Conservation (phyloP, 1,284 basidiomycete species). For the Apiotrichum mycotoxinovorans region DNA sequence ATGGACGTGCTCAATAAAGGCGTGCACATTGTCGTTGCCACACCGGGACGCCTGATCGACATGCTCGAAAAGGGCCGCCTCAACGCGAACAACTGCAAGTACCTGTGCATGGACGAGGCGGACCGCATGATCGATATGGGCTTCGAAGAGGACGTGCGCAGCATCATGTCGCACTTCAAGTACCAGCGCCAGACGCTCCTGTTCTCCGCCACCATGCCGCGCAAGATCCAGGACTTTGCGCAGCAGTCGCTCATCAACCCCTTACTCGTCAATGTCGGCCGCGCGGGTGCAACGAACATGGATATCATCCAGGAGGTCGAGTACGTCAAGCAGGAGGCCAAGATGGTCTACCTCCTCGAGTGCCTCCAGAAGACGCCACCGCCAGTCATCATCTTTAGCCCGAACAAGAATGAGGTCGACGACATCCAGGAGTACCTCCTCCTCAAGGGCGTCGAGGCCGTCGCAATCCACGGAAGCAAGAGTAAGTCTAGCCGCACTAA, state of each 20-base stretch:
- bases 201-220: constrained; percentile 98
- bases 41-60: constrained; percentile 57
- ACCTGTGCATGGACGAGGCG: constrained; percentile 97
- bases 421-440: constrained; percentile 98
- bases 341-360: constrained; percentile 98
- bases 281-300: constrained; percentile 94
- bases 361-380: constrained; percentile 98
- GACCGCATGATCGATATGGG: constrained; percentile 99
- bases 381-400: constrained; percentile 95
- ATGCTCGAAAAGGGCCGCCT: constrained; percentile 81
- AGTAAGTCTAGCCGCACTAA: constrained; percentile 59
- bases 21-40: constrained; percentile 72
- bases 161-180: constrained; percentile 99
- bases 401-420: constrained; percentile 99
- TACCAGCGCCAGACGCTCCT: constrained; percentile 94
- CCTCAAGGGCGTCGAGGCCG: constrained; percentile 95
- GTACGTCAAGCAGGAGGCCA: constrained; percentile 98
- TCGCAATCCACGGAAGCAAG: constrained; percentile 97
- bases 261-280: constrained; percentile 92
- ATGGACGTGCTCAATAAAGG: constrained; percentile 83
- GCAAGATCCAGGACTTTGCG: constrained; percentile 98
- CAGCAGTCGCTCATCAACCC: constrained; percentile 90
- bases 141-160: constrained; percentile 96
- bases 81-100: constrained; percentile 87
- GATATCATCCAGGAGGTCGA: constrained; percentile 97